Percentiles rank a stretch among this genome's conserved stretches.
phyloP scores from a whole-genome alignment of 1,284 basidiomycete genomes.

The Ustilago nuda region DNA sequence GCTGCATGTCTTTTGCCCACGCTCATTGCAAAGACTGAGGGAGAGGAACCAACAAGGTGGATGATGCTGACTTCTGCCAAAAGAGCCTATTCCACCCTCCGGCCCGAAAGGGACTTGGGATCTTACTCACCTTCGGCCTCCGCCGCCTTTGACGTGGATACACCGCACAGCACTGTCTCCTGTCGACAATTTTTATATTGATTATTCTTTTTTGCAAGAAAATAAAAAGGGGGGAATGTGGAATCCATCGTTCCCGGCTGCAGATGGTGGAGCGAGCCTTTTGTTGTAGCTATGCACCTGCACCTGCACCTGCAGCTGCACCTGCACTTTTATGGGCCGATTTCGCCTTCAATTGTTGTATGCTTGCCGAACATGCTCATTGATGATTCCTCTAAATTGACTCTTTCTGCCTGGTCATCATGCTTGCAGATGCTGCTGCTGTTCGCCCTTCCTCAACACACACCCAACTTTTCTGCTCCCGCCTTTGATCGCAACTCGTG shows the following conservation, averaged over 20 bases:
- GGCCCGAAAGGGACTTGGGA: slow-evolving; percentile 1
- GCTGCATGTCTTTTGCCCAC: neutral
- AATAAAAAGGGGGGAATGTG: too few relatives aligned
- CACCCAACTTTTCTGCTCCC: neutral
- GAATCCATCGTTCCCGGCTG: neutral
- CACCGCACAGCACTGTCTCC: neutral
- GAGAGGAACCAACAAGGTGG: too few relatives aligned
- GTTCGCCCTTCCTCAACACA: neutral
- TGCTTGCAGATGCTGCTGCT: neutral
- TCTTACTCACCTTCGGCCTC: neutral
- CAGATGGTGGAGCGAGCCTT: neutral
- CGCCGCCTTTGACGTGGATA: neutral
- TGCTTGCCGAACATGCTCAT: slow-evolving; percentile 22
- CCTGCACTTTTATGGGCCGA: slow-evolving; percentile 16
- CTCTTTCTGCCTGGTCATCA: slow-evolving; percentile 4
- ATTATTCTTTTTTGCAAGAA: neutral
- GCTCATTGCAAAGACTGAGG: neutral
- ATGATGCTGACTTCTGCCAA: neutral
- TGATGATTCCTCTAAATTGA: slow-evolving; percentile 7
- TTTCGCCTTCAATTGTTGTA: slow-evolving; percentile 11
- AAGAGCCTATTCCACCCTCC: slow-evolving; percentile 7
- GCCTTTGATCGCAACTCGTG: neutral
- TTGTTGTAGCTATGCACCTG: too few relatives aligned
- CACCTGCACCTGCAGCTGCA: neutral
- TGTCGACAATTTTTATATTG: neutral